Percentiles rank a stretch among this genome's conserved stretches.
phyloP scores from a whole-genome alignment of 225 moss, liverwort and hornwort genomes.

The Straminergon stramineum region DNA sequence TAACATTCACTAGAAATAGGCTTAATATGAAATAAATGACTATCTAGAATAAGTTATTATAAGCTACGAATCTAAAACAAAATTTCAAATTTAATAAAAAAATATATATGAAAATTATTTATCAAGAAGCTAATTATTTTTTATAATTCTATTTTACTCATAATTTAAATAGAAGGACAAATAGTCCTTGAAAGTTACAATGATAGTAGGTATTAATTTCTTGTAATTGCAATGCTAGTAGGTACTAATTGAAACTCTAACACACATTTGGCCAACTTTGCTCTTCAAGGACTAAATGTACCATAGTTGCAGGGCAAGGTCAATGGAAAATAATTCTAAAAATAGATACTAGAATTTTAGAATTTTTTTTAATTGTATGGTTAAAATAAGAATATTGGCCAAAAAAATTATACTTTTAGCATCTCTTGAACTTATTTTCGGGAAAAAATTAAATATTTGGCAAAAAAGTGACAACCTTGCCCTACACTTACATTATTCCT shows the following conservation, averaged over 20 bases:
- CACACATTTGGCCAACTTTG: not conserved
- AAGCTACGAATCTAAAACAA: not conserved
- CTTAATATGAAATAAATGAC: not conserved
- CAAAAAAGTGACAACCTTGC: too few species aligned
- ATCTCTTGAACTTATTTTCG: too few species aligned
- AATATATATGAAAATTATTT: rapidly evolving
- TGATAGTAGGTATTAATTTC: not conserved
- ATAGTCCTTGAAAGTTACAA: not conserved
- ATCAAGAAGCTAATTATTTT: too few species aligned
- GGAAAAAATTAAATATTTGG: too few species aligned
- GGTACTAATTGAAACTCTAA: not conserved
- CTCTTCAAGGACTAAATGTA: not conserved
- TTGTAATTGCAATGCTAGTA: not conserved
- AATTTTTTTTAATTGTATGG: too few species aligned
- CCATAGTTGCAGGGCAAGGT: too few species aligned
- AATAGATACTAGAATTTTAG: too few species aligned
- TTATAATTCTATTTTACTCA: rapidly evolving
- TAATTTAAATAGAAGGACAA: not conserved
- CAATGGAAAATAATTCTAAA: too few species aligned
- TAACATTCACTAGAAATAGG: rapidly evolving
- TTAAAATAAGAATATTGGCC: too few species aligned
- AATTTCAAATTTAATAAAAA: not conserved
- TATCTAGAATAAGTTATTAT: not conserved
- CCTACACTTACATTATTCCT: not conserved
- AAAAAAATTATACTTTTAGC: too few species aligned